These are phyloP conservation scores for Daedaleopsis nitida DNA, from an alignment of 768 basidiomycete species.

Conservation along the genomic window DNA sequence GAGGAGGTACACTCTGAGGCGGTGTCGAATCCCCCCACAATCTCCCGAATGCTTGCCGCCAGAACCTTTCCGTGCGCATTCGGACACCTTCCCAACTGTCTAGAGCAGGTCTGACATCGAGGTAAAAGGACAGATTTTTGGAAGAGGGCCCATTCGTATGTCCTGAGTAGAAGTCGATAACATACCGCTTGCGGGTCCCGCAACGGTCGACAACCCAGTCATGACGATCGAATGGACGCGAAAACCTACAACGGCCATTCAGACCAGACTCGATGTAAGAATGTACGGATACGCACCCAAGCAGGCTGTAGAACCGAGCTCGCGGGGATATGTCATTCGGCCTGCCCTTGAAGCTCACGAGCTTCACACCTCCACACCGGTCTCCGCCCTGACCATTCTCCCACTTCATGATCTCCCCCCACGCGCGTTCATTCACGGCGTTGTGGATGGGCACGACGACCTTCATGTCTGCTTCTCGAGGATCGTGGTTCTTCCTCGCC, in stretches of 20 bases:
- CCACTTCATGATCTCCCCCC: conserved; percentile 58
- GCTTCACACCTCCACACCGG: conserved; percentile 75
- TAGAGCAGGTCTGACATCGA: conserved; percentile 92
- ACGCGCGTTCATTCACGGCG: conserved; percentile 85
- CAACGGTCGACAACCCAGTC: conserved; percentile 97
- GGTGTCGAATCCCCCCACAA: conserved; percentile 14
- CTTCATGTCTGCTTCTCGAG: conserved; percentile 86
- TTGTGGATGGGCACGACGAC: conserved; percentile 98
- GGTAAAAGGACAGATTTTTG: conserved; percentile 78
- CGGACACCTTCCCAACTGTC: conserved; percentile 93
- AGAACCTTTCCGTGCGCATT: conserved; percentile 71
- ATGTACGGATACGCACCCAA: conserved; percentile 64
- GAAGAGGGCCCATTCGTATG: conserved; percentile 47
- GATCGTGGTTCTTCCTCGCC: conserved; percentile 91
- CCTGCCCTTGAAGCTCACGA: conserved; percentile 90
- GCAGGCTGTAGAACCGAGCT: conserved; percentile 77
- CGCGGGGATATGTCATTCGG: conserved; percentile 79
- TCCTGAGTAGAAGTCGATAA: conserved; percentile 98
- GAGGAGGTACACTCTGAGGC: conserved; percentile 3
- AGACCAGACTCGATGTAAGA: conserved; percentile 13
- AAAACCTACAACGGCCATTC: conserved; percentile 58
- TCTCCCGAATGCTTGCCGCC: conserved; percentile 37
- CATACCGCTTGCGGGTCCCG: conserved; percentile 85
- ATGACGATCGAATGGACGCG: conserved; percentile 95
- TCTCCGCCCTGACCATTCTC: conserved; percentile 76